Evolutionary conservation across 805 yeast genomes (phyloP).

Genomic region (Wickerhamiella azyma): DNA sequence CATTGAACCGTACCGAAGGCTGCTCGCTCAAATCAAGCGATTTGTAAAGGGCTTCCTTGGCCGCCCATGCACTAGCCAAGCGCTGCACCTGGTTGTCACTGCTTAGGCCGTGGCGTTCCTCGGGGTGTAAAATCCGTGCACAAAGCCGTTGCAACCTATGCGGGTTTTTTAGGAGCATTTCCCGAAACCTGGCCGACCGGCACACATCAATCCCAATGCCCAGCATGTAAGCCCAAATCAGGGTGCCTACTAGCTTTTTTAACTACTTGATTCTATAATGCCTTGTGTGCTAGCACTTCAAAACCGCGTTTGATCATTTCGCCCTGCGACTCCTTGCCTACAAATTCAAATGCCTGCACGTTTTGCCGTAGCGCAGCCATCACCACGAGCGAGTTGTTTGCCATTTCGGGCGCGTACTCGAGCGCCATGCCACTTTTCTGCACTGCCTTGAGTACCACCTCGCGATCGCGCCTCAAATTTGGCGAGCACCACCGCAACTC

Average conservation of each 20-base stretch:
- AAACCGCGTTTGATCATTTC: not conserved
- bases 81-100: conserved; percentile 15
- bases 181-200: conserved; percentile 32
- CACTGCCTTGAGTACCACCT: not conserved
- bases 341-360: not conserved
- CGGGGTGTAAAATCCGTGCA: conserved; percentile 38
- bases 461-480: not conserved
- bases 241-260: no score
- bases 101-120: conserved; percentile 29
- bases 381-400: not conserved
- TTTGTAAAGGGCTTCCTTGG: conserved; percentile 63
- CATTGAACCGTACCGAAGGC: conserved; percentile 36
- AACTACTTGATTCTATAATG: no score
- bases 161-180: conserved; percentile 29
- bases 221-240: conserved; percentile 17
- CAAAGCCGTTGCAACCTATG: conserved; percentile 30
- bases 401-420: not conserved
- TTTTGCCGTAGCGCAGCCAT: not conserved
- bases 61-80: conserved; percentile 54
- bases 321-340: not conserved
- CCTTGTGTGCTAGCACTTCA: no score
- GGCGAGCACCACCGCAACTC: not conserved
- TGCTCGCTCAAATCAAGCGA: conserved; percentile 40
- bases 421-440: not conserved
- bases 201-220: conserved; percentile 51